Evolutionary conservation across 129 eudicot species (phyloP), one percentile per base, ranked within the genome.

Genomic region (Chrysanthemum seticuspe): DNA sequence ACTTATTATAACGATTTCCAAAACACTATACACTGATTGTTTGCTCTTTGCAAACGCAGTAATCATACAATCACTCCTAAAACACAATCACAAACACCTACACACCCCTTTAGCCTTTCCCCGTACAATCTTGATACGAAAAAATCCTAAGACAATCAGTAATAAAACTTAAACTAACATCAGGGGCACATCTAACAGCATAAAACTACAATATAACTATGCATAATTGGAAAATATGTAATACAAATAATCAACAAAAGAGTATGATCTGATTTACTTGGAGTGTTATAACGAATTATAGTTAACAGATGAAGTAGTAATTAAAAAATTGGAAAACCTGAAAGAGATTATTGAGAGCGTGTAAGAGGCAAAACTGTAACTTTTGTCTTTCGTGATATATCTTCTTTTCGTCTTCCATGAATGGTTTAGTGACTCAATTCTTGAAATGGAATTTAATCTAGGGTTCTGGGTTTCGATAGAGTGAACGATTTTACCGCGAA

Each of bases 301-400:
- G 40, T 14, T 16, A 56, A 13, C 18, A 61, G 31, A 15, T 3
- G 21, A 19, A 19, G 21, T 19, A 19, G 21, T 19, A 19, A 19
- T 19, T 19, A 19, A 19, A 19, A 19, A 19, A 19, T 19, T 19
- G 21, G 21, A 19, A 19, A 19, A 95, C 99, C 97, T 95, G 99
- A 84, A 90, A 95, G 60, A 95, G 99, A 82, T 95, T 95, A 80
- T 95, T 95, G 79, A 95, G 97, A 71, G 97, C 77, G 80, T 95
- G 99, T 50, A 95, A 80, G 55, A 90, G 90, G 74, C 99, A 90
- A 73, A 95, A 86, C 34, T 95, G 99, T 68, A 90, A 79, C 74
- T 74, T 90, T 75, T 95, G 99, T 55, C 75, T 83, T 81, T 94
- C 98, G 50, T 95, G 99, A 79, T 90, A 95, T 73, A 95, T 74